phyloP scores from a whole-genome alignment of 371 early-diverging fungal species.

The Fennellomyces sp. region DNA sequence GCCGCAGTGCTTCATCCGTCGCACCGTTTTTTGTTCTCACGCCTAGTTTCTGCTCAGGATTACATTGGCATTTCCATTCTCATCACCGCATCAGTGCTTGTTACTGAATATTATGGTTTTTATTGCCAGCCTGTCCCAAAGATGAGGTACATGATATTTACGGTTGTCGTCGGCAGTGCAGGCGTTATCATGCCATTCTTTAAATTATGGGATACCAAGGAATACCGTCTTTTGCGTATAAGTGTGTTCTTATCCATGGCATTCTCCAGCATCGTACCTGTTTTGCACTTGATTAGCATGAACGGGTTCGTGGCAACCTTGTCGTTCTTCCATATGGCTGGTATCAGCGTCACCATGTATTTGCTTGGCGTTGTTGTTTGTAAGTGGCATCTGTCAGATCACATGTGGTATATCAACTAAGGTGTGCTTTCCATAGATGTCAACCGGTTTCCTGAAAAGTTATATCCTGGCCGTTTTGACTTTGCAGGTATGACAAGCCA shows the following conservation, averaged over 20 bases:
- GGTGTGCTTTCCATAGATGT: too few relatives aligned
- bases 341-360: slow-evolving; percentile 56
- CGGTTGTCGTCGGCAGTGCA: slow-evolving; percentile 56
- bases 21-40: neutral
- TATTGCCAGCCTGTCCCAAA: slow-evolving; percentile 56
- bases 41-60: slow-evolving; percentile 28
- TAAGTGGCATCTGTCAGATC: slow-evolving; percentile 11
- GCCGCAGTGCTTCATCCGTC: neutral
- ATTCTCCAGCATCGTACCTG: slow-evolving; percentile 59
- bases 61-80: slow-evolving; percentile 73
- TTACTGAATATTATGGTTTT: slow-evolving; percentile 66
- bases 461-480: slow-evolving; percentile 79
- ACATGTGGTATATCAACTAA: too few relatives aligned
- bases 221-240: slow-evolving; percentile 61
- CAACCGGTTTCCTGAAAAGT: slow-evolving; percentile 73
- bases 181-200: slow-evolving; percentile 65
- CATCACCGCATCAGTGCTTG: slow-evolving; percentile 65
- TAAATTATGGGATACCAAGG: slow-evolving; percentile 57
- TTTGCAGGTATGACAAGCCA: slow-evolving; percentile 71
- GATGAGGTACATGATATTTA: slow-evolving; percentile 58
- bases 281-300: slow-evolving; percentile 52
- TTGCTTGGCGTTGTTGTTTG: slow-evolving; percentile 54
- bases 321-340: slow-evolving; percentile 54
- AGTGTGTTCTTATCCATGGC: slow-evolving; percentile 66
- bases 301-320: slow-evolving; percentile 46